Conservation (phyloP, 352 stramenopile species). For the Pythium biforme region DNA sequence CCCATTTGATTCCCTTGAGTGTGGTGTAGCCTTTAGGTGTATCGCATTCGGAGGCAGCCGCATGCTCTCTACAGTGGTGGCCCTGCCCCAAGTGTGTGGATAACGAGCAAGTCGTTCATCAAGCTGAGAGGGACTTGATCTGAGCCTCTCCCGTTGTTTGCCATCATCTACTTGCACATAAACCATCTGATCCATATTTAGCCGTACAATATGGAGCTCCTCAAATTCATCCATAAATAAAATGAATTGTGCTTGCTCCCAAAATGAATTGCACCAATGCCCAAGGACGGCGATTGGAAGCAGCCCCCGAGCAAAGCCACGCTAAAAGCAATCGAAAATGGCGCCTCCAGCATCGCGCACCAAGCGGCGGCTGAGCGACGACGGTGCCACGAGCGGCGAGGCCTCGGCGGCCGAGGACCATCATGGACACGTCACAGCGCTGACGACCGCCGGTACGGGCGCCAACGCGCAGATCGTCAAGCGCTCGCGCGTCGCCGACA, state of each 20-base stretch:
- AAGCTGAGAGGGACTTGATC: no score
- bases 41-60: no score
- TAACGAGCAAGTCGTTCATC: no score
- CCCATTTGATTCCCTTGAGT: no score
- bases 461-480: slow-evolving; percentile 44
- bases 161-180: neutral
- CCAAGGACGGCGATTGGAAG: neutral
- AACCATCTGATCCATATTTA: neutral
- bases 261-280: neutral
- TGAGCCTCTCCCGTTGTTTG: no score
- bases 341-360: neutral
- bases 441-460: slow-evolving; percentile 28
- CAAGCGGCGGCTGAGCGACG: slow-evolving; percentile 8
- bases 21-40: no score
- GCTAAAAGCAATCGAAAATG: neutral
- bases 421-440: slow-evolving; percentile 3
- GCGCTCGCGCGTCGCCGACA: slow-evolving; percentile 64
- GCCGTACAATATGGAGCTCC: neutral
- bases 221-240: neutral
- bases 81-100: no score
- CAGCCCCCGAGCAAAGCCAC: no score
- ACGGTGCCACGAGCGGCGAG: slow-evolving; percentile 8
- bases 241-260: neutral
- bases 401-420: slow-evolving; percentile 2
- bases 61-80: no score